These are phyloP conservation scores for Penstemon davidsonii DNA, from an alignment of 257 asterid genomes.

Conservation along the genomic window DNA sequence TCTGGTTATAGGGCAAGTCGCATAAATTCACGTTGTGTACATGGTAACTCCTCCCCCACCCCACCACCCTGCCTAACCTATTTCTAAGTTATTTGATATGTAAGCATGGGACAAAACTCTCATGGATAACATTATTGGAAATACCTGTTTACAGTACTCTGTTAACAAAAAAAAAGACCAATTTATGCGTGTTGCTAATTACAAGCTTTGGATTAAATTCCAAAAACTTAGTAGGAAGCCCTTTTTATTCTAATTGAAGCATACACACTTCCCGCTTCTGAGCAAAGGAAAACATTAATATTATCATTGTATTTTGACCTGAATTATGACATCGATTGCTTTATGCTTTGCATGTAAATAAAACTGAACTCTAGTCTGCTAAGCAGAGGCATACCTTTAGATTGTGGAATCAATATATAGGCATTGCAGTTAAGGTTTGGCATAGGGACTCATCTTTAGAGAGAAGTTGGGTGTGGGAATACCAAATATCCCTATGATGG, in stretches of 20 bases:
- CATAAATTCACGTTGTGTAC: conserved; percentile 8
- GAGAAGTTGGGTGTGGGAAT: neutral
- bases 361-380: neutral
- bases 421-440: neutral
- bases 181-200: neutral
- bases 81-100: conserved; percentile 6
- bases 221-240: conserved; percentile 16
- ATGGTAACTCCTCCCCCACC: neutral
- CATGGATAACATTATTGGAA: conserved; percentile 5
- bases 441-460: neutral
- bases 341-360: neutral
- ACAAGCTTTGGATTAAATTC: conserved; percentile 10
- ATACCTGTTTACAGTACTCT: neutral
- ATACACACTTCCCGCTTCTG: neutral
- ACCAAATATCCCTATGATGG: neutral
- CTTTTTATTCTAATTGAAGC: conserved; percentile 14
- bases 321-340: neutral
- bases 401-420: neutral
- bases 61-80: neutral
- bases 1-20: conserved; percentile 1
- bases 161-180: conserved; percentile 11
- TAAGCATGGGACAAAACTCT: conserved; percentile 17
- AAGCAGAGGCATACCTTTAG: neutral
- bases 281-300: neutral
- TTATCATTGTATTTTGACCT: neutral